These are phyloP conservation scores for Fusarium sp. DNA, from an alignment of 2,329 filamentous ascomycete genomes.

Conservation along the genomic window DNA sequence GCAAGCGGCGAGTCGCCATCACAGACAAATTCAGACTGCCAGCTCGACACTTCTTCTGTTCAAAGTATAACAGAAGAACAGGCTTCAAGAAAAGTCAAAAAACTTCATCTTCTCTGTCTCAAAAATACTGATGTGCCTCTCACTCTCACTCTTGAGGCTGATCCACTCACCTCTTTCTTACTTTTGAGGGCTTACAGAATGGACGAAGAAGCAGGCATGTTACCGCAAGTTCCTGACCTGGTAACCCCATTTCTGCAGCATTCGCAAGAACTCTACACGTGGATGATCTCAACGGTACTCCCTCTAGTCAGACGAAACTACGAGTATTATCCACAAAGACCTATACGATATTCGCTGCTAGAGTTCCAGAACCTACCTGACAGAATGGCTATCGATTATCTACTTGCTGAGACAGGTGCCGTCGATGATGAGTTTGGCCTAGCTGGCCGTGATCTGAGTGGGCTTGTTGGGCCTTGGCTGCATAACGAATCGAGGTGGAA, in stretches of 20 bases:
- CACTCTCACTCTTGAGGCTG: slow-evolving; percentile 59
- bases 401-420: slow-evolving; percentile 67
- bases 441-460: slow-evolving; percentile 72
- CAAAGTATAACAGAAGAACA: slow-evolving; percentile 69
- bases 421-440: slow-evolving; percentile 52
- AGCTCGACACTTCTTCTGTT: slow-evolving; percentile 67
- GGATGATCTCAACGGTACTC: slow-evolving; percentile 75
- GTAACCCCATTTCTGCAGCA: slow-evolving; percentile 74
- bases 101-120: slow-evolving; percentile 71
- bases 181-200: slow-evolving; percentile 75
- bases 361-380: slow-evolving; percentile 73
- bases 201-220: slow-evolving; percentile 76
- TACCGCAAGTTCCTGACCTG: slow-evolving; percentile 74
- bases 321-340: slow-evolving; percentile 71
- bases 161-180: slow-evolving; percentile 71
- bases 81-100: slow-evolving; percentile 71
- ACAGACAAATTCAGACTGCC: slow-evolving; percentile 50
- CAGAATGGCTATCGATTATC: slow-evolving; percentile 65
- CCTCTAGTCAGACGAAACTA: slow-evolving; percentile 75
- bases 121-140: slow-evolving; percentile 58
- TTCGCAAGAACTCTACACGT: slow-evolving; percentile 69
- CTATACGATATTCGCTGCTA: slow-evolving; percentile 63
- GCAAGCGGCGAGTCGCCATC: slow-evolving; percentile 58
- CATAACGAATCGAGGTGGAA: slow-evolving; percentile 71
- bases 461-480: slow-evolving; percentile 78